Evolutionary conservation across 2,329 filamentous ascomycete genomes (phyloP).

Genomic region (Ascochyta lentis): DNA sequence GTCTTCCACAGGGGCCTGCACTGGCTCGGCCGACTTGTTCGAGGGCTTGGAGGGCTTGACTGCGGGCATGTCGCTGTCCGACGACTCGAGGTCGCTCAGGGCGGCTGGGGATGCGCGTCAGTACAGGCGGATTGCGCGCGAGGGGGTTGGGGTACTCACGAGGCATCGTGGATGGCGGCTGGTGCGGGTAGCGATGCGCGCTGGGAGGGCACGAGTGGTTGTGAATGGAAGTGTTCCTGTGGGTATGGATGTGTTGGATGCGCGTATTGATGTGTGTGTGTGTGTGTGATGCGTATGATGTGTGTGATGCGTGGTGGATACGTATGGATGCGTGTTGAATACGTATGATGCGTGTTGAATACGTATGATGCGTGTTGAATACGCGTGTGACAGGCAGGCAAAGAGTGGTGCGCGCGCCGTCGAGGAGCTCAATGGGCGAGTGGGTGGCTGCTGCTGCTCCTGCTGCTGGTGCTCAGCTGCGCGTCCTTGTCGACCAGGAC

Average conservation of each 20-base stretch:
- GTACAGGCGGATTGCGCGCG: slow-evolving; percentile 13
- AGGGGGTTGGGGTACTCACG: slow-evolving; percentile 36
- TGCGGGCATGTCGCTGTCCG: slow-evolving; percentile 39
- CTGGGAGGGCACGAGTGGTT: too few species aligned
- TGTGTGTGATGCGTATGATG: too few species aligned
- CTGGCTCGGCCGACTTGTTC: slow-evolving; percentile 11
- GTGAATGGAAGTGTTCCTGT: too few species aligned
- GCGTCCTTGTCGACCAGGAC: neutral
- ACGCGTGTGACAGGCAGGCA: too few species aligned
- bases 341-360: too few species aligned
- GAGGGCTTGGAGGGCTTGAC: slow-evolving; percentile 32
- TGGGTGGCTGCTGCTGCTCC: too few species aligned
- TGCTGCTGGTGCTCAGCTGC: neutral
- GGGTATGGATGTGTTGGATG: too few species aligned
- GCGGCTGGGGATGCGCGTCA: slow-evolving; percentile 43
- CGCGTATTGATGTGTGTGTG: too few species aligned
- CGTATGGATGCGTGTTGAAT: neutral
- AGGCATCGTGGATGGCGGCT: slow-evolving; percentile 34
- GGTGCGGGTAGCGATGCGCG: slow-evolving; percentile 19
- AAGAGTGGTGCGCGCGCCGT: too few species aligned
- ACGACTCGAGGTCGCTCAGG: slow-evolving; percentile 50
- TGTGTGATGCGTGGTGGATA: too few species aligned
- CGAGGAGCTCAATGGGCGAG: too few species aligned
- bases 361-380: too few species aligned
- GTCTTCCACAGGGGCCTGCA: slow-evolving; percentile 29